These are phyloP conservation scores for Cordyceps fumosorosea DNA, from an alignment of 2,329 filamentous ascomycete genomes.

Conservation along the genomic window DNA sequence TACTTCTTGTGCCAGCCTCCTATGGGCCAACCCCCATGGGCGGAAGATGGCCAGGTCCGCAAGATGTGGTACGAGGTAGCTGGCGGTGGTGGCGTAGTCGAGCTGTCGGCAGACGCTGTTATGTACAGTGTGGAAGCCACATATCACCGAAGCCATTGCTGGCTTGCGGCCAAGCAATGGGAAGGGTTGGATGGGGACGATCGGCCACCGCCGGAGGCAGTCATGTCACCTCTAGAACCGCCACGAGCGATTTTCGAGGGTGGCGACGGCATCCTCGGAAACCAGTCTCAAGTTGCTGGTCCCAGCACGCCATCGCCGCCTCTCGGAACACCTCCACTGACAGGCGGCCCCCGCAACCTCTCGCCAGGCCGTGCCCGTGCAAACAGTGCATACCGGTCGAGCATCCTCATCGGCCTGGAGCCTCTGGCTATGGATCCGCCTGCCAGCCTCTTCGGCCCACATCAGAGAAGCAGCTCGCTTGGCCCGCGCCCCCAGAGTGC, in stretches of 20 bases:
- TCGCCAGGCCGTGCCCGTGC: constrained; percentile 29
- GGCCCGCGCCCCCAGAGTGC: constrained; percentile 28
- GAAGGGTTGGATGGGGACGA: constrained; percentile 30
- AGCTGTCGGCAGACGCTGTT: constrained; percentile 53
- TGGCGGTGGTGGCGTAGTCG: constrained; percentile 51
- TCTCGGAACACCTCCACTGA: constrained; percentile 24
- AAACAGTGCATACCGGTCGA: constrained; percentile 33
- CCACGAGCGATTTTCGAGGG: constrained; percentile 30
- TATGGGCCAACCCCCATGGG: constrained; percentile 67
- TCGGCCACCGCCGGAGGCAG: constrained; percentile 23
- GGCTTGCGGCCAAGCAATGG: constrained; percentile 47
- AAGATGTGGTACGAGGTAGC: constrained; percentile 71
- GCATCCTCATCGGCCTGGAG: constrained; percentile 38
- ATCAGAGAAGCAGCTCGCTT: constrained; percentile 30
- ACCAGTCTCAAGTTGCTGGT: constrained; percentile 16
- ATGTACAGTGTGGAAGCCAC: constrained; percentile 56
- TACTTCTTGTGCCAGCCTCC: constrained; percentile 77
- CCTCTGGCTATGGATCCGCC: constrained; percentile 34
- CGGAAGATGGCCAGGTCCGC: constrained; percentile 55
- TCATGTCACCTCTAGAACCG: constrained; percentile 33
- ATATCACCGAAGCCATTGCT: constrained; percentile 52
- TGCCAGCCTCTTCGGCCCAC: constrained; percentile 18
- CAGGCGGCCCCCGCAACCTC: constrained; percentile 32
- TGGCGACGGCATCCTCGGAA: constrained; percentile 22
- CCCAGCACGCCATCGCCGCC: constrained; percentile 24